A percentile compares a stretch with the other conserved stretches of the same genome.
phyloP scores from a whole-genome alignment of 257 asterid species.

The Euphrasia confusa region DNA sequence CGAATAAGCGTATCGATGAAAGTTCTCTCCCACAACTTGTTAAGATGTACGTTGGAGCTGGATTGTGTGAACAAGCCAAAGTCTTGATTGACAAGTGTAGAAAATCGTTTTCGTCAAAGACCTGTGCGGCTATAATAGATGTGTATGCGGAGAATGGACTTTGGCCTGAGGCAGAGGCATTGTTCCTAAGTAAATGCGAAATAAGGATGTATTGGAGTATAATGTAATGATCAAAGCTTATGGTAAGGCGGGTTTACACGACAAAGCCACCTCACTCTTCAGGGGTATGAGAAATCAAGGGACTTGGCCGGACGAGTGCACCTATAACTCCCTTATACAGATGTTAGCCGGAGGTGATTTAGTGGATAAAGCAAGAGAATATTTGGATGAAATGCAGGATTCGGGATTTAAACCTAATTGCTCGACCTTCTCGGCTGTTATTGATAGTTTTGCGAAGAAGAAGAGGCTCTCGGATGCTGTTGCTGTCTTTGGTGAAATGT shows the following conservation, averaged over 20 bases:
- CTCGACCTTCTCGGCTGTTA: constrained; percentile 61
- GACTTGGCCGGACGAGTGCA: constrained; percentile 88
- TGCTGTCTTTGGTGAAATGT: constrained; percentile 60
- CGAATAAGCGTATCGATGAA: constrained; percentile 45
- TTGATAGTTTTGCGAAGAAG: constrained; percentile 50
- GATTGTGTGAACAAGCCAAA: constrained; percentile 50
- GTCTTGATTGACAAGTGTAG: constrained; percentile 44
- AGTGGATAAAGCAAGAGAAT: constrained; percentile 54
- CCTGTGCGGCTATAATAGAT: constrained; percentile 72
- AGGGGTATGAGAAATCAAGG: constrained; percentile 85
- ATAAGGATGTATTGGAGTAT: constrained; percentile 64
- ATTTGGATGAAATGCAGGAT: constrained; percentile 63
- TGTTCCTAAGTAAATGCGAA: constrained; percentile 42
- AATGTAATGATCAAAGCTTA: constrained; percentile 95
- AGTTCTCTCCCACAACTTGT: constrained; percentile 67
- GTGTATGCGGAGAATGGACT: constrained; percentile 78
- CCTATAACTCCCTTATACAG: constrained; percentile 80
- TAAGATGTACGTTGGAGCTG: constrained; percentile 65
- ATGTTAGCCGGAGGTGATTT: constrained; percentile 68
- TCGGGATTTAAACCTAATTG: constrained; percentile 61
- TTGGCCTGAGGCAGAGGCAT: constrained; percentile 77
- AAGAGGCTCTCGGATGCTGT: constrained; percentile 56
- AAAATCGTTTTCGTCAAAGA: constrained; percentile 47
- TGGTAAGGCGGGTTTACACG: constrained; percentile 64
- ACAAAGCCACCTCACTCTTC: constrained; percentile 67